These are phyloP conservation scores for Luffa aegyptiaca DNA, from an alignment of 306 rosid species.

Conservation along the genomic window DNA sequence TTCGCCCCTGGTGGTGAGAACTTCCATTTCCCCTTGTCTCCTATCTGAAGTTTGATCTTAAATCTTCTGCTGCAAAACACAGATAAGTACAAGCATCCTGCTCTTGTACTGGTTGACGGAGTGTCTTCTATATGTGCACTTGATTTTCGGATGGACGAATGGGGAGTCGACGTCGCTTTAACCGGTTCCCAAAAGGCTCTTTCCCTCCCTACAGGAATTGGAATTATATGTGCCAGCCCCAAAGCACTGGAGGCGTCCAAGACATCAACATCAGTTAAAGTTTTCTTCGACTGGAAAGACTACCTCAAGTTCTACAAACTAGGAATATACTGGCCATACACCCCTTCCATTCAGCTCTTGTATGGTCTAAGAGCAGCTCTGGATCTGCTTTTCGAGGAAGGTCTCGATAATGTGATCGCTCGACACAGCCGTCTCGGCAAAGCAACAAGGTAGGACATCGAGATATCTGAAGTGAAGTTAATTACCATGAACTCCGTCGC, in stretches of 20 bases:
- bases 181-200: slow-evolving; percentile 99
- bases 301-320: slow-evolving; percentile 82
- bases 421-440: slow-evolving; percentile 81
- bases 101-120: slow-evolving; percentile 90
- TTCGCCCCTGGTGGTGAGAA: background rate
- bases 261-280: slow-evolving; percentile 67
- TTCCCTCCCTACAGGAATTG: slow-evolving; percentile 94
- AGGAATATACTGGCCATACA: slow-evolving; percentile 96
- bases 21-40: background rate
- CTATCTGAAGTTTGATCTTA: background rate
- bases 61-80: slow-evolving; percentile 21
- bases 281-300: slow-evolving; percentile 95
- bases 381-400: slow-evolving; percentile 89
- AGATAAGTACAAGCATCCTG: slow-evolving; percentile 84
- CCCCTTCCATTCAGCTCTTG: slow-evolving; percentile 85
- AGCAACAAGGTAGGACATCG: slow-evolving; percentile 60
- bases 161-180: slow-evolving; percentile 94
- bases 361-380: slow-evolving; percentile 83
- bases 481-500: background rate
- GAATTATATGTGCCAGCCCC: slow-evolving; percentile 87
- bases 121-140: slow-evolving; percentile 96
- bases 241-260: slow-evolving; percentile 86
- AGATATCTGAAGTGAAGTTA: background rate
- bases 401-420: slow-evolving; percentile 75
- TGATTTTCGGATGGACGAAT: slow-evolving; percentile 98